phyloP scores from a whole-genome alignment of 495 filamentous ascomycete genomes.

The Xylaria telfairii region DNA sequence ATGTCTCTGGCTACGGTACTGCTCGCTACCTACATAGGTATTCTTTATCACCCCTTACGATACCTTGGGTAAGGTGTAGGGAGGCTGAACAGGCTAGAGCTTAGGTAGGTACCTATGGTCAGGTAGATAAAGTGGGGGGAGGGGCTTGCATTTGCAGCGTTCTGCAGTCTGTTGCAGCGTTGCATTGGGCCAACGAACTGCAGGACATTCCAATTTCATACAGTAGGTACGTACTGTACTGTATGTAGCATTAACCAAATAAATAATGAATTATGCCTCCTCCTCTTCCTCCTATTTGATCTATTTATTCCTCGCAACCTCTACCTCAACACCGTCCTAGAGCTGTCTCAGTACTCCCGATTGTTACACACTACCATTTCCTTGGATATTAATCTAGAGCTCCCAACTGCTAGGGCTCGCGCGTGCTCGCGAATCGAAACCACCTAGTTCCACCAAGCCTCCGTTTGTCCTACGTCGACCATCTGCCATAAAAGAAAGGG shows the following conservation, averaged over 20 bases:
- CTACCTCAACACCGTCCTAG: neutral
- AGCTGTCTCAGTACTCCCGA: neutral
- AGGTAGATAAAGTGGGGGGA: neutral
- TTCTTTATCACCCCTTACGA: neutral
- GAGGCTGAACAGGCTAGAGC: neutral
- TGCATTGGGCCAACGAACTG: neutral
- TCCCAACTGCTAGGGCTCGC: neutral
- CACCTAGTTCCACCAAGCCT: neutral
- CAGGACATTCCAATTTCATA: slow-evolving; percentile 6
- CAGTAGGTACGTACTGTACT: neutral
- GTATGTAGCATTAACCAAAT: neutral
- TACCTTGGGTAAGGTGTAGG: no score
- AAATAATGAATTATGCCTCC: neutral
- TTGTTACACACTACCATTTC: neutral
- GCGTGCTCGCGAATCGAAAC: neutral
- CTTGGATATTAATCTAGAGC: neutral
- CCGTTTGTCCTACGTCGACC: neutral
- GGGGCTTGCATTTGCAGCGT: neutral
- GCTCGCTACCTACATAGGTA: no score
- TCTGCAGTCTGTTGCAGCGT: slow-evolving; percentile 1
- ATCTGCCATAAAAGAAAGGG: neutral
- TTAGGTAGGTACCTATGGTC: no score
- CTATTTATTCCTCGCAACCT: neutral
- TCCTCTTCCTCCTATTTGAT: slow-evolving; percentile 10
- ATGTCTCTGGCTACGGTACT: no score